phyloP scores from a whole-genome alignment of 495 filamentous ascomycete genomes.

The Neurospora intermedia region DNA sequence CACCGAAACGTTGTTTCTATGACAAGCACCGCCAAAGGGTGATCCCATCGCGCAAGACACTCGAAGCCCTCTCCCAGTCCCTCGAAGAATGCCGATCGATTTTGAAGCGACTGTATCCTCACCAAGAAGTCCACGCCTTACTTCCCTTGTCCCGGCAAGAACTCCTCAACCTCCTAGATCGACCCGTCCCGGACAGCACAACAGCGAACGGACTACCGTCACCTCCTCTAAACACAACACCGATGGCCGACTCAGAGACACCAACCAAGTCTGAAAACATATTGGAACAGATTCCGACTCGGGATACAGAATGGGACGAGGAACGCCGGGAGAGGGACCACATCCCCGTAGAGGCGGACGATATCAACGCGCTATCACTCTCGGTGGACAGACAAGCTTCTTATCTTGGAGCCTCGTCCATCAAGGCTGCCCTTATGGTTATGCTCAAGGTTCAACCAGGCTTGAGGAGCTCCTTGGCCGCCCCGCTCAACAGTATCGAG shows the following conservation, averaged over 20 bases:
- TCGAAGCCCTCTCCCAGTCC: slow-evolving; percentile 46
- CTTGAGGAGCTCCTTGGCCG: slow-evolving; percentile 46
- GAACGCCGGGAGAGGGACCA: slow-evolving; percentile 44
- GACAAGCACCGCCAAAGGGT: slow-evolving; percentile 50
- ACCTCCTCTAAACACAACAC: slow-evolving; percentile 32
- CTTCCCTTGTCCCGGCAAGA: slow-evolving; percentile 41
- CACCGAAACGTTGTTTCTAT: slow-evolving; percentile 48
- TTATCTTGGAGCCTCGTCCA: slow-evolving; percentile 73
- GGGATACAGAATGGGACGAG: slow-evolving; percentile 49
- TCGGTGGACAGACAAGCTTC: slow-evolving; percentile 60
- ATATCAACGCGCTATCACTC: slow-evolving; percentile 72
- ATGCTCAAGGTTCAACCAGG: slow-evolving; percentile 67
- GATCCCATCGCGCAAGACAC: slow-evolving; percentile 48
- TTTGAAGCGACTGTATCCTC: slow-evolving; percentile 43
- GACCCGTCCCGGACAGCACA: slow-evolving; percentile 27
- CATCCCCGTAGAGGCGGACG: slow-evolving; percentile 62
- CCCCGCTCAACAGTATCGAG: slow-evolving; percentile 36
- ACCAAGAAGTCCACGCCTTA: slow-evolving; percentile 39
- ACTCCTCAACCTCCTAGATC: slow-evolving; percentile 40
- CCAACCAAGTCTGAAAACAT: slow-evolving; percentile 36
- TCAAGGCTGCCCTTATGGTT: slow-evolving; percentile 70
- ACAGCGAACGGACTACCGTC: slow-evolving; percentile 32
- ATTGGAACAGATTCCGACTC: slow-evolving; percentile 43
- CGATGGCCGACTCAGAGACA: slow-evolving; percentile 32
- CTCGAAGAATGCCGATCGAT: slow-evolving; percentile 48